phyloP scores from a whole-genome alignment of 2,329 filamentous ascomycete species.

The Endocalyx cinctus region DNA sequence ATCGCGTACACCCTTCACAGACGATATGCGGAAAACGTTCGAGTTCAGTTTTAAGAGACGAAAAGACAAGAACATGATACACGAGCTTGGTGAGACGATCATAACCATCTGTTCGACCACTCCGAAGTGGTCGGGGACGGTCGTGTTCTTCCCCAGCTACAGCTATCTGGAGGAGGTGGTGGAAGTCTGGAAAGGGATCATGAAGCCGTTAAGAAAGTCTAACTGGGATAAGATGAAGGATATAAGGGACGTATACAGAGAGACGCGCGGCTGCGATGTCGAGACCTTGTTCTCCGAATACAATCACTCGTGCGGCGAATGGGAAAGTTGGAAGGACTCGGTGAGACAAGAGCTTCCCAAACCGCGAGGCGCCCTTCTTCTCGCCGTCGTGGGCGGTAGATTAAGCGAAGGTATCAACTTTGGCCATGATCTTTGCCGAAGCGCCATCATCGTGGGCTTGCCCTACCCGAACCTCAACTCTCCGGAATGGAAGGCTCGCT shows the following conservation, averaged over 20 bases:
- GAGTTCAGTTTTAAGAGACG: slow-evolving; percentile 86
- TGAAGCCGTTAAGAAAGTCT: slow-evolving; percentile 27
- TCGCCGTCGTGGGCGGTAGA: slow-evolving; percentile 90
- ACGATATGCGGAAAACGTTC: slow-evolving; percentile 41
- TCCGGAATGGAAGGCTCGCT: slow-evolving; percentile 88
- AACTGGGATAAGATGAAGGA: slow-evolving; percentile 55
- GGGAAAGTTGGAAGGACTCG: too few species aligned
- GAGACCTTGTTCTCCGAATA: too few species aligned
- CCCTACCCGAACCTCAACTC: slow-evolving; percentile 89
- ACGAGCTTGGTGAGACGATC: slow-evolving; percentile 69
- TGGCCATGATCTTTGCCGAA: slow-evolving; percentile 81
- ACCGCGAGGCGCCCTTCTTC: slow-evolving; percentile 75
- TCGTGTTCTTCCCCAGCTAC: slow-evolving; percentile 96
- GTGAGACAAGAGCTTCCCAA: too few species aligned
- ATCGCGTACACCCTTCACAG: slow-evolving; percentile 29
- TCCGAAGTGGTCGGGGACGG: slow-evolving; percentile 83
- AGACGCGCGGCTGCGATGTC: slow-evolving; percentile 53
- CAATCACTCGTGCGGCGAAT: too few species aligned
- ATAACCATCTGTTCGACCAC: slow-evolving; percentile 68
- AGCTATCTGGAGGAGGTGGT: slow-evolving; percentile 77
- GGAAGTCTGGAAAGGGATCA: slow-evolving; percentile 51
- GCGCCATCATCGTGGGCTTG: slow-evolving; percentile 84
- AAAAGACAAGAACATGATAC: slow-evolving; percentile 62
- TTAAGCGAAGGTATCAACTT: slow-evolving; percentile 99
- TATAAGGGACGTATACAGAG: slow-evolving; percentile 60